phyloP scores from a whole-genome alignment of 2,329 filamentous ascomycete species.

The Pseudogymnoascus sp. region DNA sequence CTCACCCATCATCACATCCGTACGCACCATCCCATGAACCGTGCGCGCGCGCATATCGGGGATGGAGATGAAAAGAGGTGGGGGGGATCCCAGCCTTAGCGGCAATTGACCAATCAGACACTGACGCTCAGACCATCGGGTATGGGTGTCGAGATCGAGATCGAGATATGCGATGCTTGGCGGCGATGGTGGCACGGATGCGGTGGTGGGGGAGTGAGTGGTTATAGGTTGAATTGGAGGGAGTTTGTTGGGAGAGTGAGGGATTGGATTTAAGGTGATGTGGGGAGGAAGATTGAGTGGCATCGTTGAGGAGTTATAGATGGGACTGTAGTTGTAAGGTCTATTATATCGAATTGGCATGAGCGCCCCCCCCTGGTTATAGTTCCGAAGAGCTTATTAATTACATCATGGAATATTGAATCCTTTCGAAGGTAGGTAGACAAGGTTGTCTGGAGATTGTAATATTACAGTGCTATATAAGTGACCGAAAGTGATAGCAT shows the following conservation, averaged over 20 bases:
- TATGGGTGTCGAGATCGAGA: not conserved
- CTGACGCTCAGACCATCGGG: not conserved
- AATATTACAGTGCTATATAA: too few relatives aligned
- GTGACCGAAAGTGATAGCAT: too few relatives aligned
- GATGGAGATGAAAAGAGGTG: too few relatives aligned
- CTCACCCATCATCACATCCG: not conserved
- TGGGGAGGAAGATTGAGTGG: too few relatives aligned
- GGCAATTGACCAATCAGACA: not conserved
- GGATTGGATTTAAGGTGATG: too few relatives aligned
- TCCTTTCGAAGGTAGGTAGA: not conserved
- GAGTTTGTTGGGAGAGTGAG: not conserved
- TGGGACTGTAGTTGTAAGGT: too few relatives aligned
- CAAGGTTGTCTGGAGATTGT: not conserved
- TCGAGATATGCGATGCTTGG: not conserved
- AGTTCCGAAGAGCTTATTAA: too few relatives aligned
- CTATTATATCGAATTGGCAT: too few relatives aligned
- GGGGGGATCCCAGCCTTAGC: constrained; percentile 3
- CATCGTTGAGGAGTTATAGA: not conserved
- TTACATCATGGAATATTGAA: not conserved
- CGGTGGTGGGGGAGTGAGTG: not conserved
- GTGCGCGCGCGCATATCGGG: not conserved
- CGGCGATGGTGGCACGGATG: not conserved
- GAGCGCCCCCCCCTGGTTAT: not conserved
- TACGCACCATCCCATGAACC: not conserved
- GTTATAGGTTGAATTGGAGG: not conserved